phyloP scores from a whole-genome alignment of 2,329 filamentous ascomycete genomes.

The Lasiodiplodia hormozganensis region DNA sequence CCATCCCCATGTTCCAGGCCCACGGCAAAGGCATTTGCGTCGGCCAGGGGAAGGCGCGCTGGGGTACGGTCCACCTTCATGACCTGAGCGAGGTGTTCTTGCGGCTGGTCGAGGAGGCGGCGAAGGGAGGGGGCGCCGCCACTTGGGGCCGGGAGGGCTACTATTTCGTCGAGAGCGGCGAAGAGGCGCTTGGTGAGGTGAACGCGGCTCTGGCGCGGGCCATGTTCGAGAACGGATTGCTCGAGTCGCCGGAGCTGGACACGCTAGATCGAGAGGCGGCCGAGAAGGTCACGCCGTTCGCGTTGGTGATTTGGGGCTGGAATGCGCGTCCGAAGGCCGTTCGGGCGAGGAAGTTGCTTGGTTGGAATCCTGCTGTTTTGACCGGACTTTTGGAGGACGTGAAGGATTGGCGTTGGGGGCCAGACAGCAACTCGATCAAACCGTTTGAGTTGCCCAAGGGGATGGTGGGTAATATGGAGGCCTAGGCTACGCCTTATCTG shows the following conservation, averaged over 20 bases:
- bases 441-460: too few species aligned
- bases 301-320: not conserved
- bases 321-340: constrained; percentile 58
- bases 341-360: constrained; percentile 62
- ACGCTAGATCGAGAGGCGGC: not conserved
- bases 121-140: constrained; percentile 40
- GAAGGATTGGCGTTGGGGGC: too few species aligned
- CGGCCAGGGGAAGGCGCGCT: constrained; percentile 62
- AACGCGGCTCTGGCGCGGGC: constrained; percentile 44
- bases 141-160: constrained; percentile 71
- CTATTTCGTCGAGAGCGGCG: constrained; percentile 70
- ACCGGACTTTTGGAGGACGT: too few species aligned
- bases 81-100: constrained; percentile 65
- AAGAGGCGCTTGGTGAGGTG: constrained; percentile 69
- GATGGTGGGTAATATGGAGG: too few species aligned
- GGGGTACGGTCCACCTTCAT: constrained; percentile 65
- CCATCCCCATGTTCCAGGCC: constrained; percentile 59
- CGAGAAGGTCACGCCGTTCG: not conserved
- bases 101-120: constrained; percentile 60
- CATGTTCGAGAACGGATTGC: constrained; percentile 51
- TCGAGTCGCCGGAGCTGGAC: not conserved
- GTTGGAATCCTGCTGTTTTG: constrained; percentile 53
- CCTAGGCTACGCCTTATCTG: too few species aligned
- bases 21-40: constrained; percentile 61
- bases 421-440: too few species aligned